Evolutionary conservation across 192 early-diverging fungal species (phyloP).

Genomic region (Podila clonocystis): DNA sequence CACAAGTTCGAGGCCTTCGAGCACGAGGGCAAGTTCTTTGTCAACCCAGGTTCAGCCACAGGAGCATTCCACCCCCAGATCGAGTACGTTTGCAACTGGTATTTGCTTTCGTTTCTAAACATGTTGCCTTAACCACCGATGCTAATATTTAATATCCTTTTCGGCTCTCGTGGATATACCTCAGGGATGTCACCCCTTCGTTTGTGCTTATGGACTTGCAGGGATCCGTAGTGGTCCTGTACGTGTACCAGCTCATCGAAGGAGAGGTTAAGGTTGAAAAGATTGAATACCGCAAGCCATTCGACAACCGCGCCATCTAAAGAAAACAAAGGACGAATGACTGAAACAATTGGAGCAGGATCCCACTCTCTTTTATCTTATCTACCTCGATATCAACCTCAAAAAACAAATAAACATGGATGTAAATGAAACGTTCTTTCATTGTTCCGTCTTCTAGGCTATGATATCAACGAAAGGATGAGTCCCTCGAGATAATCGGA

Average conservation of each 20-base stretch:
- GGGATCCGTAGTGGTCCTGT: slow-evolving; percentile 75
- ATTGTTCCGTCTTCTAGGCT: not conserved
- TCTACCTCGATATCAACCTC: not conserved
- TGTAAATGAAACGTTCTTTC: not conserved
- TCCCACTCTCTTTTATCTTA: not conserved
- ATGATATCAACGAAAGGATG: slow-evolving; percentile 30
- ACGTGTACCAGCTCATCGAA: slow-evolving; percentile 94
- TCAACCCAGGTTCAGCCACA: slow-evolving; percentile 96
- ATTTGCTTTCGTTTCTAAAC: slow-evolving; percentile 9
- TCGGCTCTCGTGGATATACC: not conserved
- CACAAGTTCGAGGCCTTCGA: slow-evolving; percentile 95
- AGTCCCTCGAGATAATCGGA: slow-evolving; percentile 39
- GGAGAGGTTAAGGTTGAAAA: slow-evolving; percentile 95
- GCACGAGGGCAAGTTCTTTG: slow-evolving; percentile 89
- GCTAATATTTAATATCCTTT: slow-evolving; percentile 8
- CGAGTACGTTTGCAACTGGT: slow-evolving; percentile 32
- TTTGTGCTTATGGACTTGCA: slow-evolving; percentile 98
- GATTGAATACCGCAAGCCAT: slow-evolving; percentile 83
- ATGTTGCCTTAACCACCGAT: not conserved
- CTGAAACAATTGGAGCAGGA: no score
- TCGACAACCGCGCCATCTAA: slow-evolving; percentile 38
- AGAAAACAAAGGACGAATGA: not conserved
- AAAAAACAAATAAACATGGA: slow-evolving; percentile 1
- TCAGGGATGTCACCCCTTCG: slow-evolving; percentile 78
- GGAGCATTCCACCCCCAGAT: slow-evolving; percentile 75